phyloP scores from a whole-genome alignment of 768 basidiomycete species.

The Terana coerulea region DNA sequence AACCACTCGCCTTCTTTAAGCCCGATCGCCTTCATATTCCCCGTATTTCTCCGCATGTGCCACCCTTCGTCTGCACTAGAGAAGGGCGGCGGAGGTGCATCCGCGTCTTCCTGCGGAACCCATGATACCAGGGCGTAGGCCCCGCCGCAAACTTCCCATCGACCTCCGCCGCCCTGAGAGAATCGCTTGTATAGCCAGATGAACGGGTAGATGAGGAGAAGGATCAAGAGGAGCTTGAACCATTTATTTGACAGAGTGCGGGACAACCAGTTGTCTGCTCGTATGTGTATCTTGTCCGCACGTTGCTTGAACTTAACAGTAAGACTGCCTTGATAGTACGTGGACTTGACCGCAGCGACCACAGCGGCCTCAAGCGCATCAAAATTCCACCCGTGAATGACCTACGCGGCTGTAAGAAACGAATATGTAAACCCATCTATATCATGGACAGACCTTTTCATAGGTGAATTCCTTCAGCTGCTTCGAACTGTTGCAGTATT shows the following conservation, averaged over 20 bases:
- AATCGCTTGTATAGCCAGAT: conserved; percentile 79
- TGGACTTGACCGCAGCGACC: conserved; percentile 34
- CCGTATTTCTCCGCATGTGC: conserved; percentile 26
- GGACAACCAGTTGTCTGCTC: conserved; percentile 64
- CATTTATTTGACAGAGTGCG: conserved; percentile 66
- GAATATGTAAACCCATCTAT: no score
- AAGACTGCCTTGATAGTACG: conserved; percentile 36
- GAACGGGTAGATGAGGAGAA: conserved; percentile 73
- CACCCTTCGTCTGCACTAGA: not conserved
- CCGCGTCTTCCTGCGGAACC: conserved; percentile 7
- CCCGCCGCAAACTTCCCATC: conserved; percentile 73
- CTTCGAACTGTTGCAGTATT: conserved; percentile 70
- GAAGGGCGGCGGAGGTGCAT: conserved; percentile 18
- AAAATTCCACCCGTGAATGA: conserved; percentile 59
- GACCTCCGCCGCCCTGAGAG: conserved; percentile 61
- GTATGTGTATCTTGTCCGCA: conserved; percentile 53
- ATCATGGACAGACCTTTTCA: conserved; percentile 49
- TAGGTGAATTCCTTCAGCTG: conserved; percentile 77
- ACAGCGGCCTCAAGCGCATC: conserved; percentile 37
- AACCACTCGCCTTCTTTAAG: conserved; percentile 78
- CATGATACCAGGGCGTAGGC: conserved; percentile 66
- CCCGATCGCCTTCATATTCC: conserved; percentile 45
- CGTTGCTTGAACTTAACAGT: conserved; percentile 47
- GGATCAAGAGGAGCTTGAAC: conserved; percentile 64
- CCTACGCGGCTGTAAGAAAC: conserved; percentile 24